Conservation (phyloP, 2,329 filamentous ascomycete genomes). For the Calonectria hawksworthii region DNA sequence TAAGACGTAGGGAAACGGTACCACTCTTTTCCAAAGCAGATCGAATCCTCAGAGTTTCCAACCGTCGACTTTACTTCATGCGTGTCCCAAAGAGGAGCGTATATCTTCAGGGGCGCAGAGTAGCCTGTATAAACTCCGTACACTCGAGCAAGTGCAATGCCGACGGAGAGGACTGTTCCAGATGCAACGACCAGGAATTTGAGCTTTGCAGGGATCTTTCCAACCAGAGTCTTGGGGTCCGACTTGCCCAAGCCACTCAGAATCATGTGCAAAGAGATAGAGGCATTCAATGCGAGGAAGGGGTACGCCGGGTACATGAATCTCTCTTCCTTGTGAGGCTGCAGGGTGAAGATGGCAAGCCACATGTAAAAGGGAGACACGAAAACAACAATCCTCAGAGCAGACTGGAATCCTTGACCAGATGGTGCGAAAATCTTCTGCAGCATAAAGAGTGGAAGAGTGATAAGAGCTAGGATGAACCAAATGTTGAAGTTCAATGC, state of each 20-base stretch:
- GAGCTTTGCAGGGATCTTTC: constrained; percentile 80
- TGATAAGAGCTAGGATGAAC: constrained; percentile 84
- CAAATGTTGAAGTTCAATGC: constrained; percentile 95
- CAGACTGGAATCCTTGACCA: constrained; percentile 74
- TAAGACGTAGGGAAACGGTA: constrained; percentile 97
- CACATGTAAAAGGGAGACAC: constrained; percentile 93
- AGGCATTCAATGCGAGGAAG: constrained; percentile 89
- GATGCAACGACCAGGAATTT: constrained; percentile 76
- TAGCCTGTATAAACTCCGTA: constrained; percentile 86
- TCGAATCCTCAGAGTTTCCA: constrained; percentile 72
- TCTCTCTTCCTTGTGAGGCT: constrained; percentile 97
- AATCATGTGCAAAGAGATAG: constrained; percentile 85
- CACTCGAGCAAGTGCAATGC: constrained; percentile 78
- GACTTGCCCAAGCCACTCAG: constrained; percentile 81
- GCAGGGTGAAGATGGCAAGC: constrained; percentile 90
- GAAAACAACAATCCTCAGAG: constrained; percentile 83
- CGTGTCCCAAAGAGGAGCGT: constrained; percentile 74
- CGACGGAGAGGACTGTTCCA: constrained; percentile 74
- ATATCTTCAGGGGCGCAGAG: constrained; percentile 81
- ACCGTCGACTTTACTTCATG: constrained; percentile 62
- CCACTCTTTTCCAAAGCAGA: constrained; percentile 98
- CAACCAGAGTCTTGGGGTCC: constrained; percentile 75
- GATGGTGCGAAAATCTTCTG: constrained; percentile 77
- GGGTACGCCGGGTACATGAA: constrained; percentile 99
- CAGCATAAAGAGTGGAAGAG: constrained; percentile 80